Conservation (phyloP, 2,329 filamentous ascomycete genomes). For the Pestalotiopsis sp. region DNA sequence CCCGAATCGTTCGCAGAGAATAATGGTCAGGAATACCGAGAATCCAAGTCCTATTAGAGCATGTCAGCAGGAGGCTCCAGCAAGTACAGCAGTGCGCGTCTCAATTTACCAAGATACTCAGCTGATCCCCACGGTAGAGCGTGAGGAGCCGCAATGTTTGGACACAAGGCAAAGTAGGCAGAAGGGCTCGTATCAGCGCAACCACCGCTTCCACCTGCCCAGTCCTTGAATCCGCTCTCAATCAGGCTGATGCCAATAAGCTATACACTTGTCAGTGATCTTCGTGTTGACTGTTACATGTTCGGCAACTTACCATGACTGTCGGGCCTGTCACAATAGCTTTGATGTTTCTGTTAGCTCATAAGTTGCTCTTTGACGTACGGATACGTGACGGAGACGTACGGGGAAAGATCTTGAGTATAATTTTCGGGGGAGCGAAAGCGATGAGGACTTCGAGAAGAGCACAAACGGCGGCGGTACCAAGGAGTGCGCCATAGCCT, state of each 20-base stretch:
- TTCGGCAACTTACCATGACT: conserved; percentile 1
- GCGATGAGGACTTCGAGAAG: conserved; percentile 74
- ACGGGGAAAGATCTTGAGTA: conserved; percentile 75
- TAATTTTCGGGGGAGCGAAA: conserved; percentile 69
- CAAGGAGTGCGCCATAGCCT: conserved; percentile 71
- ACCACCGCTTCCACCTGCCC: conserved; percentile 73
- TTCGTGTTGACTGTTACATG: not conserved
- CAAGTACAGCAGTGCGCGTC: not conserved
- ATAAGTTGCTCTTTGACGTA: not conserved
- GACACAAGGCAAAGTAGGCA: conserved; percentile 66
- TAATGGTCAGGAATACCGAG: conserved; percentile 77
- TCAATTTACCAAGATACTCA: conserved; percentile 66
- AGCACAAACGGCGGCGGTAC: conserved; percentile 67
- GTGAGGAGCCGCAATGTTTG: conserved; percentile 68
- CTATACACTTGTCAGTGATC: conserved; percentile 3
- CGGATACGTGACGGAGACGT: not conserved
- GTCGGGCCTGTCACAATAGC: conserved; percentile 75
- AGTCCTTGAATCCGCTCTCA: conserved; percentile 71
- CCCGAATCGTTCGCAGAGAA: conserved; percentile 80
- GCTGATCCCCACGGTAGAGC: conserved; percentile 77
- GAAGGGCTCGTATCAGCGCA: conserved; percentile 52
- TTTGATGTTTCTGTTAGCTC: not conserved
- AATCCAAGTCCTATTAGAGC: conserved; percentile 62
- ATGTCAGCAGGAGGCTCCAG: not conserved
- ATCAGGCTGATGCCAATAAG: conserved; percentile 77